Percentiles rank a stretch among this genome's conserved stretches.
These are phyloP conservation scores for Lenwebbia sp. DNA, from an alignment of 345 rosid genomes.

Conservation along the genomic window DNA sequence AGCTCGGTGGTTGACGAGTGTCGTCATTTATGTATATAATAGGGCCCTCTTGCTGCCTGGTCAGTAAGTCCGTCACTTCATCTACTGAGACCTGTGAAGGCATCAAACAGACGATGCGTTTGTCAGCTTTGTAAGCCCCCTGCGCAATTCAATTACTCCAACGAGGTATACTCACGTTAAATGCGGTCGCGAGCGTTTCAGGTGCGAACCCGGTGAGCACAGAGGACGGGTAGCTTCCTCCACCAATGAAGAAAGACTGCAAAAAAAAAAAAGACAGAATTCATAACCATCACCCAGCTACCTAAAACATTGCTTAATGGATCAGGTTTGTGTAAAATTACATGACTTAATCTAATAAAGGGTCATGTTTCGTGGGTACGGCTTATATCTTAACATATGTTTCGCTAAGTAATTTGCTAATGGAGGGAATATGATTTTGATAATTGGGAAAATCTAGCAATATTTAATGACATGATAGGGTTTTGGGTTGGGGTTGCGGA, in stretches of 20 bases:
- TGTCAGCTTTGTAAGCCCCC: not conserved
- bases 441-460: not conserved
- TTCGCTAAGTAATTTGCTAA: not conserved
- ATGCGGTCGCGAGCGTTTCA: conserved; percentile 54
- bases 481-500: not conserved
- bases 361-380: not conserved
- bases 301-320: not conserved
- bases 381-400: not conserved
- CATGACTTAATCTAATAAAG: not conserved
- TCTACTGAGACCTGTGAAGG: conserved; percentile 32
- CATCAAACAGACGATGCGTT: not conserved
- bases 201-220: conserved; percentile 55
- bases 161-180: conserved; percentile 40
- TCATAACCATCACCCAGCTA: not conserved
- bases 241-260: conserved; percentile 84
- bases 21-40: conserved; percentile 37
- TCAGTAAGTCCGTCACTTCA: conserved; percentile 30
- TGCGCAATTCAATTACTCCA: not conserved
- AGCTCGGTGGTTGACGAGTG: conserved; percentile 20
- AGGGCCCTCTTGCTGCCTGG: conserved; percentile 36
- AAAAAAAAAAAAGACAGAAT: not conserved
- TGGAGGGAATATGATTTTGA: not conserved
- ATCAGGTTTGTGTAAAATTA: not conserved
- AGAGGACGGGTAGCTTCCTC: conserved; percentile 52
- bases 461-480: not conserved